phyloP scores from a whole-genome alignment of 2,329 filamentous ascomycete genomes.

The Phyllosticta paracitricarpa region DNA sequence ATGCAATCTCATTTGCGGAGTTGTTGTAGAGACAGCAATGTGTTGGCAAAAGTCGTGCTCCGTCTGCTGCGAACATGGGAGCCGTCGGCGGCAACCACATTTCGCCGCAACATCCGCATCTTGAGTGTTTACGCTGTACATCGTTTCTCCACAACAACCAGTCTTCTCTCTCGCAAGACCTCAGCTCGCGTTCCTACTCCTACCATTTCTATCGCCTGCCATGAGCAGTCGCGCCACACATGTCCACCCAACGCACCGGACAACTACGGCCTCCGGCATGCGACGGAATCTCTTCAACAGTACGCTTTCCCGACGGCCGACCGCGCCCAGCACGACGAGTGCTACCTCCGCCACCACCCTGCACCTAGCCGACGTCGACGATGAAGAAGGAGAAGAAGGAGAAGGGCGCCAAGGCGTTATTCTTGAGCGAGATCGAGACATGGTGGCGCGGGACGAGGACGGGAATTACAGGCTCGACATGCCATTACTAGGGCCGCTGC shows the following conservation, averaged over 20 bases:
- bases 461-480: constrained; percentile 23
- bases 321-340: constrained; percentile 13
- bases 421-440: constrained; percentile 30
- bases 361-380: constrained; percentile 1
- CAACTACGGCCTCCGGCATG: constrained; percentile 7
- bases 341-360: constrained; percentile 11
- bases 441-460: constrained; percentile 40
- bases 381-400: background rate
- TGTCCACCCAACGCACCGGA: constrained; percentile 10
- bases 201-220: background rate
- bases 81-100: background rate
- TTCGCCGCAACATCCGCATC: background rate
- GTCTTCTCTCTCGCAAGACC: background rate
- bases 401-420: constrained; percentile 11
- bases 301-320: constrained; percentile 17
- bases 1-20: no score
- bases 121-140: background rate
- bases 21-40: no score
- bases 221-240: background rate
- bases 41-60: background rate
- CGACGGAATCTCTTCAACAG: constrained; percentile 21
- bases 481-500: background rate
- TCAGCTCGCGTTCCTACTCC: background rate
- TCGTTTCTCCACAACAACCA: background rate
- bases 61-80: background rate